A percentile compares a stretch with the other conserved stretches of the same genome.
These are phyloP conservation scores for Mucor lusitanicus DNA, from an alignment of 371 early-diverging fungal species.

Conservation along the genomic window DNA sequence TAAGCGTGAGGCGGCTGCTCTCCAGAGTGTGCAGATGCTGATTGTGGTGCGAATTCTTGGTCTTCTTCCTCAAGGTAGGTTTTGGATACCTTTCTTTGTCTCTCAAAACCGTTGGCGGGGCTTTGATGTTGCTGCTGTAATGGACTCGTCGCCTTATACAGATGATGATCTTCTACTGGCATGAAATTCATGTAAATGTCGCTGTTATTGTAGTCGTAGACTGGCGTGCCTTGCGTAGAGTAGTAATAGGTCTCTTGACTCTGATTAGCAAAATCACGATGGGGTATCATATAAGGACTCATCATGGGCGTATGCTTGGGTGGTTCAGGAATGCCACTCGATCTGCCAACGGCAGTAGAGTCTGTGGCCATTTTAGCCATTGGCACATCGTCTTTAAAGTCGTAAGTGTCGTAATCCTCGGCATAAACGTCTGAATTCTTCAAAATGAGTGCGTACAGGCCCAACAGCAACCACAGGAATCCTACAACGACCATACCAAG, in stretches of 20 bases:
- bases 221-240: background rate
- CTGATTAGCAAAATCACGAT: background rate
- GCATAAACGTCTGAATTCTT: conserved; percentile 18
- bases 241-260: background rate
- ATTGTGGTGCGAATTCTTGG: background rate
- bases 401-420: conserved; percentile 27
- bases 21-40: background rate
- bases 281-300: background rate
- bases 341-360: background rate
- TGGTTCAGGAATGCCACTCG: background rate
- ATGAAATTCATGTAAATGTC: background rate
- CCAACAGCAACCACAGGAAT: conserved; percentile 19
- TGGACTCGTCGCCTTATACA: background rate
- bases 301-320: background rate
- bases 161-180: conserved; percentile 6
- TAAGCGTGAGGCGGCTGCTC: conserved; percentile 8
- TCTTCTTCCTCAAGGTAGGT: conserved; percentile 8
- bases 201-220: background rate
- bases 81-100: conserved; percentile 8
- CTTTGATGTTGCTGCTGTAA: background rate
- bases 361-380: conserved; percentile 7
- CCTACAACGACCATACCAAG: conserved; percentile 22
- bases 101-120: background rate
- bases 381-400: conserved; percentile 32
- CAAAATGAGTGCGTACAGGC: conserved; percentile 9